Base-by-base conservation (phyloP, 768 basidiomycete species). In the Lactarius tabidus region DNA sequence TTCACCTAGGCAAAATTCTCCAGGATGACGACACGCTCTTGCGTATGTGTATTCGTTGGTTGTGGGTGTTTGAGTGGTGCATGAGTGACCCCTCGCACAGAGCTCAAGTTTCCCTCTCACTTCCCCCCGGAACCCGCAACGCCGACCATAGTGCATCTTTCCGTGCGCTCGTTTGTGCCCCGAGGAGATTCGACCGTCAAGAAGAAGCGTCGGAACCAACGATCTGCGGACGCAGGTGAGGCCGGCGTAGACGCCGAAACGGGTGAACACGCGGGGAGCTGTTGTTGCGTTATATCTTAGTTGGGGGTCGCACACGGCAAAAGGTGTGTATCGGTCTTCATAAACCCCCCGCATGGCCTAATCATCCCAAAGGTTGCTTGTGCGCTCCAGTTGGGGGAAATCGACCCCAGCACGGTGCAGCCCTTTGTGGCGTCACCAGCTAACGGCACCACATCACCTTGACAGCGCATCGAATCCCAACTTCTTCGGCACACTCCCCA, bases 21-120 rank as follows among this genome's bases (percentile, higher is more conserved):
- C 90, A 91, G 71, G 91, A 93, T 71, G 91, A 93, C 35, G 90
- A 92, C 61, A 89, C 87, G 2, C 78, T 93, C 18, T 74, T 79
- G 20, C 82, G 89, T 90, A 68, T 71, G 86, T 78, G 20, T 33
- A 65, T 48, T 43, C 59, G 31, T 31, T 45, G 55, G 31, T 31
- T 45, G 55, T 29, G 51, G 43, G n/a, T 18, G 15, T 35, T 33
- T 2, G 15, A 51, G 26, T 15, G 33, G 23, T n/a, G 10, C 8
- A 26, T n/a, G 51, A 53, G 18, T 61, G 38, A 52, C 55, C 33
- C 33, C 57, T 43, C n/a, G 17, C 39, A 18, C 67, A 77, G 77
- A 76, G 54, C 67, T 74, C 33, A 69, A 67, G 14, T 74, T 78
- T 60, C 72, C 76, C 12, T 71, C 72, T 26, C 65, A 74, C 56